Percentiles rank a stretch among this genome's conserved stretches.
Conservation (phyloP, 306 rosid genomes). For the Medicago arabica region DNA sequence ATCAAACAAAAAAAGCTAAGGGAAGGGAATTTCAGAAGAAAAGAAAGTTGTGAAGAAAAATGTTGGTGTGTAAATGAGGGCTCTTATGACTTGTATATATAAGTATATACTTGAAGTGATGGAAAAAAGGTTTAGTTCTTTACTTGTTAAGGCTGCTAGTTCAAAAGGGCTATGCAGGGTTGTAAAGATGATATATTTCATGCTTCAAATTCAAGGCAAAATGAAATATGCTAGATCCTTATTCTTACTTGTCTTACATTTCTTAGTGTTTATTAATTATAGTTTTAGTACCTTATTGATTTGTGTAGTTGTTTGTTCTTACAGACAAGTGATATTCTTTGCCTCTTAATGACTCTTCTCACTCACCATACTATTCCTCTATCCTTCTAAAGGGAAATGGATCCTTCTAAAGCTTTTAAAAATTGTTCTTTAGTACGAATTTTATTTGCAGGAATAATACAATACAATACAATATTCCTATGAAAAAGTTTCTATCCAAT, state of each 20-base stretch:
- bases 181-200: slow-evolving; percentile 67
- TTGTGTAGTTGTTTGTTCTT: slow-evolving; percentile 39
- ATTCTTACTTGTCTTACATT: slow-evolving; percentile 72
- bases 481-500: not conserved
- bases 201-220: slow-evolving; percentile 83
- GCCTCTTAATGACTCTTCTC: slow-evolving; percentile 49
- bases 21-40: slow-evolving; percentile 34
- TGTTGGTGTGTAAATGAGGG: slow-evolving; percentile 21
- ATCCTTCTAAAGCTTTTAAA: too few relatives aligned
- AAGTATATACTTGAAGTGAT: slow-evolving; percentile 26
- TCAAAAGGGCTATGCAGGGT: slow-evolving; percentile 52
- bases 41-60: slow-evolving; percentile 39
- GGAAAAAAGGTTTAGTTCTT: slow-evolving; percentile 65
- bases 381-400: not conserved
- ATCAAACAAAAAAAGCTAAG: slow-evolving; percentile 23
- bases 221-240: slow-evolving; percentile 45
- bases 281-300: slow-evolving; percentile 49
- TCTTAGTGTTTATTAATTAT: slow-evolving; percentile 35
- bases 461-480: not conserved
- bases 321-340: slow-evolving; percentile 64
- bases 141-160: slow-evolving; percentile 77
- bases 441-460: not conserved
- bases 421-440: not conserved
- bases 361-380: not conserved
- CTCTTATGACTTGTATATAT: slow-evolving; percentile 15